Percentiles rank a stretch among this genome's conserved stretches.
These are phyloP conservation scores for Drechslerella stenobrocha DNA, from an alignment of 2,329 filamentous ascomycete genomes.

Conservation along the genomic window DNA sequence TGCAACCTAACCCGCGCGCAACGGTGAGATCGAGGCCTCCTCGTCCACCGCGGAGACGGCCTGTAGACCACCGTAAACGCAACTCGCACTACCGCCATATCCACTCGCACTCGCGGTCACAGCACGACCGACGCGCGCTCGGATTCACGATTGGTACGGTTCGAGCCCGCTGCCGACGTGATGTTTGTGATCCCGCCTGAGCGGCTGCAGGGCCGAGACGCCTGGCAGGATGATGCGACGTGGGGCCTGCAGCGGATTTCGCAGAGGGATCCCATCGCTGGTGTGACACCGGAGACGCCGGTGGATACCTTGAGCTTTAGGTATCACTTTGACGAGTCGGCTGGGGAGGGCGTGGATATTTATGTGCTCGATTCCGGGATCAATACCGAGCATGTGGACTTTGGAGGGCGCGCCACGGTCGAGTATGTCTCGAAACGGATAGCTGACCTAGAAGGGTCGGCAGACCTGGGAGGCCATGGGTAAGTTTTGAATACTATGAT, in stretches of 20 bases:
- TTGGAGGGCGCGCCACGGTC: constrained; percentile 51
- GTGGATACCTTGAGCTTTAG: constrained; percentile 55
- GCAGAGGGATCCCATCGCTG: constrained; percentile 52
- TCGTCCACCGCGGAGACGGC: background rate
- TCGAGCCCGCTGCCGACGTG: too few relatives aligned
- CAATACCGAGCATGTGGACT: constrained; percentile 50
- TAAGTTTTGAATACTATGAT: too few relatives aligned
- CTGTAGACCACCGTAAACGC: background rate
- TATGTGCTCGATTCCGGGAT: constrained; percentile 60
- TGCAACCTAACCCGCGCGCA: background rate
- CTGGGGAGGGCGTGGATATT: constrained; percentile 58
- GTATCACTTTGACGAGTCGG: constrained; percentile 52
- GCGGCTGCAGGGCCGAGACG: background rate
- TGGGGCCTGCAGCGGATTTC: constrained; percentile 54
- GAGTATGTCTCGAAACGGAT: constrained; percentile 52
- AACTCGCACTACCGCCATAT: background rate
- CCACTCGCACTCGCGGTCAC: background rate
- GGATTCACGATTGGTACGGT: background rate
- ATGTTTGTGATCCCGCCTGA: too few relatives aligned
- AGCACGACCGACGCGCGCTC: background rate
- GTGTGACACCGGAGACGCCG: constrained; percentile 11
- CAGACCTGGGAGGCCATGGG: constrained; percentile 60
- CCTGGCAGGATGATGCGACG: constrained; percentile 41
- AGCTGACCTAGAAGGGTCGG: constrained; percentile 57
- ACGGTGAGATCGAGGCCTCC: background rate